These are phyloP conservation scores for Plasmopara halstedii DNA, from an alignment of 352 stramenopile species.

Conservation along the genomic window DNA sequence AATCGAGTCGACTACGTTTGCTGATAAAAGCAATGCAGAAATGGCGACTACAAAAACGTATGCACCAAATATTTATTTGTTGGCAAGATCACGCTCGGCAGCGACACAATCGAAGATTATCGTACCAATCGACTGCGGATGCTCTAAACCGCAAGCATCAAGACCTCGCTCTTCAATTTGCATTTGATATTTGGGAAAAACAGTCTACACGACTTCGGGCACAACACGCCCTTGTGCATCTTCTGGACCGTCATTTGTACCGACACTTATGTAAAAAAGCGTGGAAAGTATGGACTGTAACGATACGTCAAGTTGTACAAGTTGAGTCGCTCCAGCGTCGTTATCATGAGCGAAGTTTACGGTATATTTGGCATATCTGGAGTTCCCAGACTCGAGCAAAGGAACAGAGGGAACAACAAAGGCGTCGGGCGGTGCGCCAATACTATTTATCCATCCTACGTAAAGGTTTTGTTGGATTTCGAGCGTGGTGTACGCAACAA, in stretches of 20 bases:
- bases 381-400: constrained; percentile 10
- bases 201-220: neutral
- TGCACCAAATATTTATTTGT: constrained; percentile 7
- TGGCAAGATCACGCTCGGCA: constrained; percentile 9
- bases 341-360: constrained; percentile 8
- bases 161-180: constrained; percentile 4
- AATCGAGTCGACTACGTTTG: constrained; percentile 4
- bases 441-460: constrained; percentile 19
- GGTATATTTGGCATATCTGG: constrained; percentile 20
- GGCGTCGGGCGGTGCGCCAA: constrained; percentile 20
- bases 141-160: constrained; percentile 3
- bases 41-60: constrained; percentile 13
- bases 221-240: constrained; percentile 3
- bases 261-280: constrained; percentile 14
- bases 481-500: constrained; percentile 2
- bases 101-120: constrained; percentile 4
- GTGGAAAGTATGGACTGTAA: constrained; percentile 15
- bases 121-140: constrained; percentile 9
- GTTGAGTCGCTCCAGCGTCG: constrained; percentile 5
- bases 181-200: constrained; percentile 15
- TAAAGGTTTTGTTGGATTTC: constrained; percentile 14
- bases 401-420: constrained; percentile 12
- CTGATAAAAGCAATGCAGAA: constrained; percentile 15
- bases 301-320: constrained; percentile 6
- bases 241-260: constrained; percentile 23